Conservation (phyloP, 768 basidiomycete genomes). For the Leccinellum rugosiceps region DNA sequence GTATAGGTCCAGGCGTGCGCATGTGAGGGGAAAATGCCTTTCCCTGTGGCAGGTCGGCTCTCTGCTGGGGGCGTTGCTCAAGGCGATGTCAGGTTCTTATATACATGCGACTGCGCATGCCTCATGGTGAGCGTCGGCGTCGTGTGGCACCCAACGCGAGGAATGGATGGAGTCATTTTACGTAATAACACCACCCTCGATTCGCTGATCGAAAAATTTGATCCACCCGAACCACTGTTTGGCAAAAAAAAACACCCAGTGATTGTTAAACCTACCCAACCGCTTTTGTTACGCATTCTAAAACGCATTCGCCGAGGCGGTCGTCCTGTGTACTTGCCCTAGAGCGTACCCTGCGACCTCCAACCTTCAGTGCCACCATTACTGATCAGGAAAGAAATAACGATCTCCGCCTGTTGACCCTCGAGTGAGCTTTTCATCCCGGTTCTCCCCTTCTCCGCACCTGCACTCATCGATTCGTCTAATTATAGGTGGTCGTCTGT, state of each 20-base stretch:
- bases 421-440: conserved; percentile 50
- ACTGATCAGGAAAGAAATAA: conserved; percentile 73
- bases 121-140: conserved; percentile 15
- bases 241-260: not conserved
- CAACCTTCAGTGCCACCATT: conserved; percentile 52
- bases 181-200: conserved; percentile 15
- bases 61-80: conserved; percentile 9
- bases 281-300: conserved; percentile 19
- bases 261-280: conserved; percentile 18
- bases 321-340: conserved; percentile 20
- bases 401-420: conserved; percentile 81
- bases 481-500: conserved; percentile 70
- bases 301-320: conserved; percentile 15
- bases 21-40: conserved; percentile 18
- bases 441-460: conserved; percentile 9
- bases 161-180: conserved; percentile 18
- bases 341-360: conserved; percentile 34
- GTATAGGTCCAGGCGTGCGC: conserved; percentile 11
- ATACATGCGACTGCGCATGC: conserved; percentile 5
- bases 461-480: conserved; percentile 15
- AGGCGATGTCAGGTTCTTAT: conserved; percentile 23
- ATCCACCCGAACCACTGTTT: conserved; percentile 3
- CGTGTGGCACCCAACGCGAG: not conserved
- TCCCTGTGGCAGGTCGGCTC: conserved; percentile 3
- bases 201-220: conserved; percentile 19